Base-by-base conservation (phyloP, 768 basidiomycete genomes). In the Naematelia encephala region DNA sequence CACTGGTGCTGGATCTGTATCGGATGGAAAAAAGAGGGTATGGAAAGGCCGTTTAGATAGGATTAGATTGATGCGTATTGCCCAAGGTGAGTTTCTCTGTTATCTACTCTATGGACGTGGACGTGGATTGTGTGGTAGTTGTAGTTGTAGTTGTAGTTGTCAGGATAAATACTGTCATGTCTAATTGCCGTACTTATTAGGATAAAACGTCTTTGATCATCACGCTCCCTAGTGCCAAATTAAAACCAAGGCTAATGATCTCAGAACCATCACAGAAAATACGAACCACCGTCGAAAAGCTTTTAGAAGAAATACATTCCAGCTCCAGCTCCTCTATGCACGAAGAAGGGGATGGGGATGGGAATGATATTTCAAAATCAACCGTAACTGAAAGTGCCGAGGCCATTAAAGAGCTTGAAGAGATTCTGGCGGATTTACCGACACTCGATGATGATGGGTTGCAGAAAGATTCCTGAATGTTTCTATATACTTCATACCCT, bases 51-150 rank as follows among this genome's bases (percentile, higher is more conserved):
- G 28, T 1, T 27, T 62, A 12, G 45, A 51, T 56, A 46, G 66
- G 57, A 25, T 70, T 30, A 34, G 56, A 8, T 51, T 73, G 55
- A 70, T 68, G 66, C 12, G 59, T 12, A 13, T 45, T 0, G 71
- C 71, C 10, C 64, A 67, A 54, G 60, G 69, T 70, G 25, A 30
- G 62, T 57, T 28, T 4, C 28, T 19, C 8, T 21, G 16, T 39
- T n/a, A n/a, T n/a, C n/a, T n/a, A n/a, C 34, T 39, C 34, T 16
- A 39, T 39, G n/a, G n/a, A n/a, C n/a, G n/a, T n/a, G n/a, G n/a
- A n/a, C n/a, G n/a, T n/a, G n/a, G n/a, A n/a, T n/a, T n/a, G n/a
- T n/a, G n/a, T n/a, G n/a, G n/a, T n/a, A n/a, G n/a, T n/a, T n/a
- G n/a, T n/a, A n/a, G n/a, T n/a, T n/a, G n/a, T n/a, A n/a, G n/a